Conservation (phyloP, 352 stramenopile species). For the Phytophthora ohioensis region DNA sequence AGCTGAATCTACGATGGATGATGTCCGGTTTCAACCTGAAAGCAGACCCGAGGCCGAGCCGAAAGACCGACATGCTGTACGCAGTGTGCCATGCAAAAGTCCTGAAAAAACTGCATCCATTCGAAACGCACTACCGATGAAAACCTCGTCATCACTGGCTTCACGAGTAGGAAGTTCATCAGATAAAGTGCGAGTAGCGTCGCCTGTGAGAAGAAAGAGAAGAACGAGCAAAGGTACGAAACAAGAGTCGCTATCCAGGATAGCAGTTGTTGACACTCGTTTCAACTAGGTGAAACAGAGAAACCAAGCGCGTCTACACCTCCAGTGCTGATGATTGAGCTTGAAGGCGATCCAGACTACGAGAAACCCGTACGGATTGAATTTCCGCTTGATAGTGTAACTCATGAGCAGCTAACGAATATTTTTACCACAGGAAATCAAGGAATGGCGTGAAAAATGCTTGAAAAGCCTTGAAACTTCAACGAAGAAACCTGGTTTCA, state of each 20-base stretch:
- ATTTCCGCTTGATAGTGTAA: not conserved
- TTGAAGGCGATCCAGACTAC: constrained; percentile 12
- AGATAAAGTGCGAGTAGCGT: constrained; percentile 18
- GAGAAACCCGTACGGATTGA: constrained; percentile 31
- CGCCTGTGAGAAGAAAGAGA: constrained; percentile 7
- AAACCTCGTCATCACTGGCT: constrained; percentile 20
- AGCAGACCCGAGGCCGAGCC: constrained; percentile 29
- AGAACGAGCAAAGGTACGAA: constrained; percentile 23
- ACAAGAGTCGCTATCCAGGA: too few relatives aligned
- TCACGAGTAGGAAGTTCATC: constrained; percentile 20
- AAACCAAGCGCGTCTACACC: constrained; percentile 1
- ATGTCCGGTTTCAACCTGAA: constrained; percentile 38
- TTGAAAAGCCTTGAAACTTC: constrained; percentile 42
- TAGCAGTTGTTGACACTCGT: too few relatives aligned
- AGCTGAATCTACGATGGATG: constrained; percentile 29
- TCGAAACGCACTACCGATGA: not conserved
- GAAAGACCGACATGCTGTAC: constrained; percentile 60
- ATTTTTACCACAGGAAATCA: constrained; percentile 38
- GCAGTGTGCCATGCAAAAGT: constrained; percentile 48
- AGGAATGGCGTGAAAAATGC: constrained; percentile 50
- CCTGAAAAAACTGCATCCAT: constrained; percentile 31
- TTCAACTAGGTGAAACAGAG: constrained; percentile 8
- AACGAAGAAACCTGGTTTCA: constrained; percentile 43
- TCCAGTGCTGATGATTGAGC: constrained; percentile 23
- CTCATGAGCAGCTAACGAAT: not conserved